phyloP scores from a whole-genome alignment of 495 filamentous ascomycete species.

The Penicillium waksmanii region DNA sequence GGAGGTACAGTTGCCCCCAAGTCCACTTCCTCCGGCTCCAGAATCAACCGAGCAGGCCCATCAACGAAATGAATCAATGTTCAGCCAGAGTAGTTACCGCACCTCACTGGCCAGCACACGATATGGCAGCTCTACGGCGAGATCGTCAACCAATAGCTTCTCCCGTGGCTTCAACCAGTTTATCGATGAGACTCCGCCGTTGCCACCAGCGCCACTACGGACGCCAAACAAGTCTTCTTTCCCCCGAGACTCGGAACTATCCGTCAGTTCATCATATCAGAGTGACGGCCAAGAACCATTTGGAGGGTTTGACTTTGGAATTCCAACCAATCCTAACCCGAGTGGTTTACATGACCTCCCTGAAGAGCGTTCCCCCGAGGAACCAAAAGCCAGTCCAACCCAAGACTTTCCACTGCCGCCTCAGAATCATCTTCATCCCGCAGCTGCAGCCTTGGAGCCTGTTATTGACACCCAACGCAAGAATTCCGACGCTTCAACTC shows the following conservation, averaged over 20 bases:
- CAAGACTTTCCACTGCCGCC: slow-evolving; percentile 12
- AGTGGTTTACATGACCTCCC: slow-evolving; percentile 29
- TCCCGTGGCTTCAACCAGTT: slow-evolving; percentile 35
- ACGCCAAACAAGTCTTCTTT: slow-evolving; percentile 31
- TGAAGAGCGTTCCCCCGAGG: slow-evolving; percentile 17
- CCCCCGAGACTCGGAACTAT: slow-evolving; percentile 28
- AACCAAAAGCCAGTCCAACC: slow-evolving; percentile 6
- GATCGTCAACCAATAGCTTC: slow-evolving; percentile 47
- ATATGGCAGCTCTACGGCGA: slow-evolving; percentile 40
- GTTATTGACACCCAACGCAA: slow-evolving; percentile 22
- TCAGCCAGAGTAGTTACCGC: slow-evolving; percentile 51
- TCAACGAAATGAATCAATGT: slow-evolving; percentile 37
- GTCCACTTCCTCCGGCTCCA: slow-evolving; percentile 31
- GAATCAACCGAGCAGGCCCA: slow-evolving; percentile 24
- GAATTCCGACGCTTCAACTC: slow-evolving; percentile 40
- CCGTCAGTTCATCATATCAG: slow-evolving; percentile 25
- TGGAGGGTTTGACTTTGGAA: slow-evolving; percentile 39
- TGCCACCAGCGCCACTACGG: slow-evolving; percentile 37
- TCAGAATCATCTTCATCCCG: slow-evolving; percentile 23
- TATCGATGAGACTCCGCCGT: slow-evolving; percentile 43
- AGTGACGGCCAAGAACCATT: slow-evolving; percentile 29
- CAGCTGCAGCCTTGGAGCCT: slow-evolving; percentile 17
- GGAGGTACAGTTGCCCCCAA: slow-evolving; percentile 32
- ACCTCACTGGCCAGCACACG: slow-evolving; percentile 50
- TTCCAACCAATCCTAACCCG: slow-evolving; percentile 9